phyloP scores from a whole-genome alignment of 2,329 filamentous ascomycete genomes.

The Hypoxylon sp. region DNA sequence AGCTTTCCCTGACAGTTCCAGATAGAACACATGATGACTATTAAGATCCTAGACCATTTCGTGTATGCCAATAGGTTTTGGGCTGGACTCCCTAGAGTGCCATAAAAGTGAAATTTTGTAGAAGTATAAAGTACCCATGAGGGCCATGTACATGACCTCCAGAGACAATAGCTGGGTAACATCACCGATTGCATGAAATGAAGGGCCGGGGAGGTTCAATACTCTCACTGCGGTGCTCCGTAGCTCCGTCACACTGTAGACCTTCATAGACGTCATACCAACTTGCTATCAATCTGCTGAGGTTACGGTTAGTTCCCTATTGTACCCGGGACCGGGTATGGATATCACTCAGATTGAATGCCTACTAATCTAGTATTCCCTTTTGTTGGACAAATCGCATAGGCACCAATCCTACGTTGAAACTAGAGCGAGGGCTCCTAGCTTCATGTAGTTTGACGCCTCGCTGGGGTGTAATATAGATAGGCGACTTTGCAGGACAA shows the following conservation, averaged over 20 bases:
- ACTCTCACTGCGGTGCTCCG: too few relatives aligned
- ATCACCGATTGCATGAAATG: not conserved
- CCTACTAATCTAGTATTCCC: not conserved
- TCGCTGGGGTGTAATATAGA: not conserved
- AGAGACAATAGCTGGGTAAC: not conserved
- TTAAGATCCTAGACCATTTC: not conserved
- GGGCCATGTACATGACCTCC: too few relatives aligned
- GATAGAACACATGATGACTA: constrained; percentile 4
- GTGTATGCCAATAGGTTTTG: not conserved
- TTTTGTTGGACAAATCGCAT: not conserved
- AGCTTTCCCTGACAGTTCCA: constrained; percentile 9
- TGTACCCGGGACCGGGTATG: not conserved
- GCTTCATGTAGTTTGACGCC: not conserved
- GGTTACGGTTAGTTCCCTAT: not conserved
- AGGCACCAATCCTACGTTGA: not conserved
- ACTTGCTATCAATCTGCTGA: not conserved
- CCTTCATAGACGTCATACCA: not conserved
- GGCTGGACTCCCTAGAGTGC: not conserved
- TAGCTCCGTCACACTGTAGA: not conserved
- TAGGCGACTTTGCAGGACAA: not conserved
- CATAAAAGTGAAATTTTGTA: constrained; percentile 3
- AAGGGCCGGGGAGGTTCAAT: not conserved
- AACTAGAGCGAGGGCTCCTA: not conserved
- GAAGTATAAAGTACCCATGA: too few relatives aligned
- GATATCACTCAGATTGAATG: not conserved